A percentile compares a stretch with the other conserved stretches of the same genome.
phyloP scores from a whole-genome alignment of 257 asterid species.

The Ligustrum vulgare region DNA sequence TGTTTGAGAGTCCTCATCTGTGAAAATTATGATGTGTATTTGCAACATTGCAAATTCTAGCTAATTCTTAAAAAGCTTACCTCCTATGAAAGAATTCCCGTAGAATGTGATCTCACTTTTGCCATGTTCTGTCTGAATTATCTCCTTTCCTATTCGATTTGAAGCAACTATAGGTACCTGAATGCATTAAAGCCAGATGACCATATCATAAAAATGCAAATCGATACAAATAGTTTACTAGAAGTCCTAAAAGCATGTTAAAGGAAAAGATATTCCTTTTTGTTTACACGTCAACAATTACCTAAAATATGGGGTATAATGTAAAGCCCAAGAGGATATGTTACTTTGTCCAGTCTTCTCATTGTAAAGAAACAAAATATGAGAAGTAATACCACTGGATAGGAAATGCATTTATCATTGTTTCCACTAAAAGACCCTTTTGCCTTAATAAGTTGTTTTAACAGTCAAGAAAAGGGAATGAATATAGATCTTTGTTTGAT shows the following conservation, averaged over 20 bases:
- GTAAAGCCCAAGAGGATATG: neutral
- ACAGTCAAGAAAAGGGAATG: neutral
- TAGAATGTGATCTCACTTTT: conserved; percentile 84
- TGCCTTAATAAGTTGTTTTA: neutral
- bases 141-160: conserved; percentile 89
- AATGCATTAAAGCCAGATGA: conserved; percentile 14
- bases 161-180: conserved; percentile 96
- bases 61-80: conserved; percentile 35
- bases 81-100: conserved; percentile 91
- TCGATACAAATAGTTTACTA: neutral
- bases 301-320: neutral
- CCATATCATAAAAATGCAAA: neutral
- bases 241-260: neutral
- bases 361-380: neutral
- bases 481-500: neutral
- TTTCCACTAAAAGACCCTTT: neutral
- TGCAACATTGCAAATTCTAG: neutral
- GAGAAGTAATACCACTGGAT: neutral
- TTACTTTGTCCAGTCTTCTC: neutral
- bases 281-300: neutral
- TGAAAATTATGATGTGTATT: neutral
- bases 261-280: neutral
- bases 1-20: conserved; percentile 14
- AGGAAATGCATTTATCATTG: neutral
- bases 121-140: conserved; percentile 83